These are phyloP conservation scores for Rhizomucor pusillus DNA, from an alignment of 371 early-diverging fungal species.

Conservation along the genomic window DNA sequence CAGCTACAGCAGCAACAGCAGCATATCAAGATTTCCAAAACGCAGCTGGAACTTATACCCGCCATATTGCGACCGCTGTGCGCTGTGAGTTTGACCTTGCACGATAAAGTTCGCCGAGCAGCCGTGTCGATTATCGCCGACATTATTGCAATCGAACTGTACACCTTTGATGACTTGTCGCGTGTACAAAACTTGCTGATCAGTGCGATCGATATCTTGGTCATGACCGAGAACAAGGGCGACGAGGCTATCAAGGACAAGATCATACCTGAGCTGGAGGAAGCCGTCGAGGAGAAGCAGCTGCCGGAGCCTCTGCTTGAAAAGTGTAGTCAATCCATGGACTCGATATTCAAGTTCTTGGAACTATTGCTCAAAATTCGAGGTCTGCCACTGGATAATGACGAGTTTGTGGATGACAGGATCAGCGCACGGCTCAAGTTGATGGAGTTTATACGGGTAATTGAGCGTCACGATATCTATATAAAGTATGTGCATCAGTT, in stretches of 20 bases:
- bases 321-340: constrained; percentile 39
- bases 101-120: constrained; percentile 54
- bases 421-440: constrained; percentile 62
- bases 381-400: constrained; percentile 53
- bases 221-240: constrained; percentile 60
- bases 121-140: constrained; percentile 60
- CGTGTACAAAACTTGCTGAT: constrained; percentile 59
- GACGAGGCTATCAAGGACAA: constrained; percentile 38
- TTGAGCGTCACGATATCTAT: constrained; percentile 65
- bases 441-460: constrained; percentile 62
- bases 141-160: constrained; percentile 63
- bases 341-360: constrained; percentile 54
- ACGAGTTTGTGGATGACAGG: constrained; percentile 66
- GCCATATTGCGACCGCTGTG: constrained; percentile 61
- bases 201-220: constrained; percentile 59
- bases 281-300: constrained; percentile 21
- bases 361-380: constrained; percentile 57
- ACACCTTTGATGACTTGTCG: constrained; percentile 45
- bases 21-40: constrained; percentile 18
- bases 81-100: constrained; percentile 57
- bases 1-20: constrained; percentile 3
- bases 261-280: constrained; percentile 29
- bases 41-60: constrained; percentile 52
- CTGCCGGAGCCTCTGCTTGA: constrained; percentile 21
- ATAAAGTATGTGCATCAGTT: constrained; percentile 73